These are phyloP conservation scores for Alternaria sp. DNA, from an alignment of 2,329 filamentous ascomycete species.

Conservation along the genomic window DNA sequence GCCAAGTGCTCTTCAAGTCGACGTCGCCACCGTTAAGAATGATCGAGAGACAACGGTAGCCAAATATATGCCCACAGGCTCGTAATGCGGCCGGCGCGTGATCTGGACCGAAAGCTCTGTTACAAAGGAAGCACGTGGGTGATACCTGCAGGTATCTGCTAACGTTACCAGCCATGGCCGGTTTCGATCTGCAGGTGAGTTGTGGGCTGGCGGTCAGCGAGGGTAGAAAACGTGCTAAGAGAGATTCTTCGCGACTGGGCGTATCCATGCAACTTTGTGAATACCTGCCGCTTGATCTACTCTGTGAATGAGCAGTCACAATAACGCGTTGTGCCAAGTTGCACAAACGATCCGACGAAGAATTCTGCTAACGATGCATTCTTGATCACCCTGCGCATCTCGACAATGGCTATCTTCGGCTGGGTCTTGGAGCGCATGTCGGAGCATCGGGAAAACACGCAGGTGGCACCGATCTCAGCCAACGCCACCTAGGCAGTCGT, in stretches of 20 bases:
- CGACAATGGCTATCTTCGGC: not conserved
- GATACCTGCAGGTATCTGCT: conserved; percentile 1
- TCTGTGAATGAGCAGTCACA: not conserved
- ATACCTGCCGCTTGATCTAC: not conserved
- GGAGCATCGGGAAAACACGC: not conserved
- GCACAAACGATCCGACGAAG: not conserved
- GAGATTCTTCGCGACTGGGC: not conserved
- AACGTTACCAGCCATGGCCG: not conserved
- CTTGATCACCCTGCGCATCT: not conserved
- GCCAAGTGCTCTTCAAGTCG: conserved; percentile 1
- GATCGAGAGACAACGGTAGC: conserved; percentile 2
- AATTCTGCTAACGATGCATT: not conserved
- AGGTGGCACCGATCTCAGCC: not conserved
- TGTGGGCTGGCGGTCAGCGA: not conserved
- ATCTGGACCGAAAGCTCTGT: not conserved
- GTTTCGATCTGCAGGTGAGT: not conserved
- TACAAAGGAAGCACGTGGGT: not conserved
- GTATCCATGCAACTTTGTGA: not conserved
- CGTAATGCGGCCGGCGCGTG: not conserved
- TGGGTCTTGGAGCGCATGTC: not conserved
- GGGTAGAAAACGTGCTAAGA: not conserved
- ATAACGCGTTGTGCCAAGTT: not conserved
- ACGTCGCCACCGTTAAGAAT: conserved; percentile 3
- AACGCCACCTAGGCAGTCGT: not conserved
- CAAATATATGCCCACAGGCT: conserved; percentile 2